phyloP scores from a whole-genome alignment of 2,329 filamentous ascomycete species.

The Xylariaceae sp. region DNA sequence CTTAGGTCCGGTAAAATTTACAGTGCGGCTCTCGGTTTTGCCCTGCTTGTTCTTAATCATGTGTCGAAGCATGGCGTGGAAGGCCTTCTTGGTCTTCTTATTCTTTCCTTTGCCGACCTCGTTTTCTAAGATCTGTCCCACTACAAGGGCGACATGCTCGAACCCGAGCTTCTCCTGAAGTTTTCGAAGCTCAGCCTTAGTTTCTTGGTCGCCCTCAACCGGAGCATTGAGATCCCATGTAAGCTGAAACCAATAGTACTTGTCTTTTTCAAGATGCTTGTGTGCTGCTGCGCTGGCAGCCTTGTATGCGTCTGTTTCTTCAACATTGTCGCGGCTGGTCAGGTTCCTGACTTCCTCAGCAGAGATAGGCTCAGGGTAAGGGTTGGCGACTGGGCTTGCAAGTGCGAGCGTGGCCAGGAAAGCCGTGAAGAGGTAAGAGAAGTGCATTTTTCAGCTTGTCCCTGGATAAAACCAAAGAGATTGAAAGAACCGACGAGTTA shows the following conservation, averaged over 20 bases:
- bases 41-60: conserved; percentile 12
- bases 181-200: conserved; percentile 4
- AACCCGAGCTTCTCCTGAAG: conserved; percentile 16
- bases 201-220: conserved; percentile 3
- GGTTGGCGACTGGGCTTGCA: conserved; percentile 14
- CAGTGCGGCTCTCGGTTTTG: too few relatives aligned
- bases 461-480: too few relatives aligned
- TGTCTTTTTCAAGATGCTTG: neutral
- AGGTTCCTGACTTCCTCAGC: too few relatives aligned
- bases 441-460: conserved; percentile 9
- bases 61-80: conserved; percentile 10
- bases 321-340: neutral
- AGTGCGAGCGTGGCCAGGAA: conserved; percentile 17
- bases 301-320: neutral
- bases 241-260: conserved; percentile 17
- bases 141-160: conserved; percentile 16
- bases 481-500: too few relatives aligned
- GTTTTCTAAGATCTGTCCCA: conserved; percentile 16
- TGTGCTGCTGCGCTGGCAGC: neutral
- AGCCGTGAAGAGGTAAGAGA: conserved; percentile 18
- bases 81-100: conserved; percentile 7
- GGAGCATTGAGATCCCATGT: neutral
- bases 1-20: neutral
- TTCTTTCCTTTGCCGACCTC: conserved; percentile 3
- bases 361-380: too few relatives aligned